Conservation (phyloP, 306 rosid genomes). For the Astragalus membranaceus region DNA sequence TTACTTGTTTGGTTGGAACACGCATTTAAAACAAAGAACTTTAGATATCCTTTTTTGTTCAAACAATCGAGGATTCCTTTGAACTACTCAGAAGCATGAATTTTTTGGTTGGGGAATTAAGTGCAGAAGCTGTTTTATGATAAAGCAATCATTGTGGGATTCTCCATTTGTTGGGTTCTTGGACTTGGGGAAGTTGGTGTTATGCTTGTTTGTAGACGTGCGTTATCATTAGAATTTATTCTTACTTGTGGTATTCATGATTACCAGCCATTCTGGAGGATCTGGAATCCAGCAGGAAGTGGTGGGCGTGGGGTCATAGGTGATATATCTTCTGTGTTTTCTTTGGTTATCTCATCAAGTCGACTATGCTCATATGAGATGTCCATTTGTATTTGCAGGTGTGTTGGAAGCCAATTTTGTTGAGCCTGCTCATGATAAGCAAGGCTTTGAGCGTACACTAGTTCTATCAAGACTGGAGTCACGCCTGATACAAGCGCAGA, state of each 20-base stretch:
- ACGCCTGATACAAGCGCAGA: slow-evolving; percentile 72
- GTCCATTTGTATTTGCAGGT: slow-evolving; percentile 44
- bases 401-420: slow-evolving; percentile 97
- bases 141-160: slow-evolving; percentile 1
- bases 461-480: slow-evolving; percentile 81
- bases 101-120: neutral
- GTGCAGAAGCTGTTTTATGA: neutral
- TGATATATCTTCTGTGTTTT: slow-evolving; percentile 24
- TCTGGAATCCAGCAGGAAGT: slow-evolving; percentile 98
- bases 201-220: neutral
- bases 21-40: neutral
- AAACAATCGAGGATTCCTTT: slow-evolving; percentile 7
- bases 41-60: neutral
- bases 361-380: slow-evolving; percentile 2
- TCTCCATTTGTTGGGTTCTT: neutral
- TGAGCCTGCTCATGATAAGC: slow-evolving; percentile 99
- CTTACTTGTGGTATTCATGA: slow-evolving; percentile 23
- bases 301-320: slow-evolving; percentile 99
- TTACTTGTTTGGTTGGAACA: neutral
- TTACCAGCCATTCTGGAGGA: slow-evolving; percentile 96
- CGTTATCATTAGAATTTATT: slow-evolving; percentile 4
- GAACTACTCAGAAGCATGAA: neutral
- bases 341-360: neutral
- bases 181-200: neutral
- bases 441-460: slow-evolving; percentile 96